These are phyloP conservation scores for Coelastrella sp. DNA, from an alignment of 139 green algal species.

Conservation along the genomic window DNA sequence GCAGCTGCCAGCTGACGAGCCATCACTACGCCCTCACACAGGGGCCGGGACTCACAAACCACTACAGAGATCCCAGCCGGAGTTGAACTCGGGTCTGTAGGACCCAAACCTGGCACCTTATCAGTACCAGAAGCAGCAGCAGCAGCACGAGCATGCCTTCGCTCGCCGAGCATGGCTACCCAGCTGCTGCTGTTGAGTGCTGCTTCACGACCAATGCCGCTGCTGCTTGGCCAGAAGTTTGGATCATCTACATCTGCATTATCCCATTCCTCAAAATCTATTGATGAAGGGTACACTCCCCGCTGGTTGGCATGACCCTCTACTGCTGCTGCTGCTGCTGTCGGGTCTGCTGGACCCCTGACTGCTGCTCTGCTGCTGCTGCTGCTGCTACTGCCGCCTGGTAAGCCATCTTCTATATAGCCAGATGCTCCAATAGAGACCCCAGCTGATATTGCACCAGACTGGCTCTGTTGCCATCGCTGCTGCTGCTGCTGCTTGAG, in stretches of 20 bases:
- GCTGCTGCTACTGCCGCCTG: constrained; percentile 1
- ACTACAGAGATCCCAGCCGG: constrained; percentile 33
- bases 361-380: constrained; percentile 4
- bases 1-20: constrained; percentile 45
- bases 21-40: constrained; percentile 56
- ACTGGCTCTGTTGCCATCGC: background rate
- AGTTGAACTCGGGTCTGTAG: background rate
- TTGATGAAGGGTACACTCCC: background rate
- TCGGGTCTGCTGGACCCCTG: no score
- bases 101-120: background rate
- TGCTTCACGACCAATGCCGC: background rate
- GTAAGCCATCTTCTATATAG: background rate
- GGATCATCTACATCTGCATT: constrained; percentile 26
- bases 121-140: background rate
- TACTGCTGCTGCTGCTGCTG: constrained; percentile 1
- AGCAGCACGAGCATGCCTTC: background rate
- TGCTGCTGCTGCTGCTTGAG: background rate
- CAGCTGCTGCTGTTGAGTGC: constrained; percentile 2
- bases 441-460: background rate
- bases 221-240: constrained; percentile 41
- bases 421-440: background rate
- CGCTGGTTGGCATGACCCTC: background rate
- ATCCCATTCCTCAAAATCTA: background rate
- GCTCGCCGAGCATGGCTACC: background rate
- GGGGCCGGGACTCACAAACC: constrained; percentile 58